A percentile compares a stretch with the other conserved stretches of the same genome.
Evolutionary conservation across 495 filamentous ascomycete species (phyloP).

Genomic region (Darksidea phi): DNA sequence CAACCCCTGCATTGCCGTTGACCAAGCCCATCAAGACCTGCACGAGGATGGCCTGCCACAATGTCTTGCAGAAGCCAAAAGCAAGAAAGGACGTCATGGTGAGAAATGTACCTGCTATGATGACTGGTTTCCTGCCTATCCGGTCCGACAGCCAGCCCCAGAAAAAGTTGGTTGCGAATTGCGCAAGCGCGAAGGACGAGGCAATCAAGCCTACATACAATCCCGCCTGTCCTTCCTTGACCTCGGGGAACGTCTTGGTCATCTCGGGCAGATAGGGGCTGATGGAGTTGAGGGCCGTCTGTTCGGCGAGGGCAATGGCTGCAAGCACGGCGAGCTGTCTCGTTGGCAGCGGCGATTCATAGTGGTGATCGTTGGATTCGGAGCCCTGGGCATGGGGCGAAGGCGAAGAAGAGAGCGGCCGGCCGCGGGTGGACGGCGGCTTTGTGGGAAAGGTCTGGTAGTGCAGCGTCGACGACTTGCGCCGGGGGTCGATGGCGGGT

Average conservation of each 20-base stretch:
- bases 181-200: conserved; percentile 85
- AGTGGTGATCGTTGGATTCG: conserved; percentile 32
- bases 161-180: conserved; percentile 86
- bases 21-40: conserved; percentile 88
- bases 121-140: conserved; percentile 89
- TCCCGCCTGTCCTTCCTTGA: conserved; percentile 67
- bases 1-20: conserved; percentile 85
- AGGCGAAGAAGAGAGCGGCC: conserved; percentile 46
- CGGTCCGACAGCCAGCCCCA: conserved; percentile 92
- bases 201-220: conserved; percentile 89
- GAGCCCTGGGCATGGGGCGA: conserved; percentile 33
- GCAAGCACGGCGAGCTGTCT: conserved; percentile 82
- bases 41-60: conserved; percentile 78
- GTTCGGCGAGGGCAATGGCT: conserved; percentile 84
- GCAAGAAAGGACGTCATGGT: conserved; percentile 77
- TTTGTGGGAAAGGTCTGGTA: conserved; percentile 95
- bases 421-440: conserved; percentile 77
- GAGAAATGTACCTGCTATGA: conserved; percentile 79
- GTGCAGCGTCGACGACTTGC: conserved; percentile 69
- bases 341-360: conserved; percentile 70
- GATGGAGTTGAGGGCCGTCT: conserved; percentile 94
- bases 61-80: conserved; percentile 82
- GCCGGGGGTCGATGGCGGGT: conserved; percentile 43
- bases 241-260: conserved; percentile 80
- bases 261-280: conserved; percentile 94